Evolutionary conservation across 2,329 filamentous ascomycete genomes (phyloP), one percentile per base, ranked within the genome.

Genomic region (Neonectria neomacrospora): DNA sequence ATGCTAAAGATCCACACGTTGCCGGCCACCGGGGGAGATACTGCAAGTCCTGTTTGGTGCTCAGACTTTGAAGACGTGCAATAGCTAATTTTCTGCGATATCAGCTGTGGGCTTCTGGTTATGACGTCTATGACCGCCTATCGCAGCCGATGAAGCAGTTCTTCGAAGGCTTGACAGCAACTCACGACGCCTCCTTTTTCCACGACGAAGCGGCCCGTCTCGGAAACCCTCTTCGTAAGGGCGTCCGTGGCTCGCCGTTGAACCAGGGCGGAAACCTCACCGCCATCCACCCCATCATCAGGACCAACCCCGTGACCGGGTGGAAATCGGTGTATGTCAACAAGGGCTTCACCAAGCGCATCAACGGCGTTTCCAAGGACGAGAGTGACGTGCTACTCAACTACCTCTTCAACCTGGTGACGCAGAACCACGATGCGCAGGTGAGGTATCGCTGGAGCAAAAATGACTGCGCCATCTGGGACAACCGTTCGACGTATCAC

Each of bases 381-480:
- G 86, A 88, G 75, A 85, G 82, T 9, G 82, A 86, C 34, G 71
- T 81, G 26, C 74, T 86, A n/a, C 79, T 86, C 3, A 68, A 71
- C 14, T 85, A 85, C 64, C 78, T 84, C 45, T 80, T 83, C 66
- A 80, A 81, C 62, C 70, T 86, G 11, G 77, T 85, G 11, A 80
- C 80, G 6, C 78, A 85, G 70, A 88, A 88, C 69, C 85, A 88
- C 64, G 86, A 88, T 68, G 78, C 82, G 0, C 85, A 88, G 69
- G 84, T 88, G 9, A 79, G 86, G 4, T 86, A 83, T 69, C 79
- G 79, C 55, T 87, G 84, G 85, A 78, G 76, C 56, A 77, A 81
- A 71, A 85, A 86, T 59, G 84, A 87, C 67, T 71, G 83, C 5
- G 85, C 87, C 1, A 88, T 91, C 66, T 91, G 89, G 89, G 89